Evolutionary conservation across 805 yeast genomes (phyloP), one percentile per base, ranked within the genome.

Genomic region (Sugiyamaella boreocaroliniensis): DNA sequence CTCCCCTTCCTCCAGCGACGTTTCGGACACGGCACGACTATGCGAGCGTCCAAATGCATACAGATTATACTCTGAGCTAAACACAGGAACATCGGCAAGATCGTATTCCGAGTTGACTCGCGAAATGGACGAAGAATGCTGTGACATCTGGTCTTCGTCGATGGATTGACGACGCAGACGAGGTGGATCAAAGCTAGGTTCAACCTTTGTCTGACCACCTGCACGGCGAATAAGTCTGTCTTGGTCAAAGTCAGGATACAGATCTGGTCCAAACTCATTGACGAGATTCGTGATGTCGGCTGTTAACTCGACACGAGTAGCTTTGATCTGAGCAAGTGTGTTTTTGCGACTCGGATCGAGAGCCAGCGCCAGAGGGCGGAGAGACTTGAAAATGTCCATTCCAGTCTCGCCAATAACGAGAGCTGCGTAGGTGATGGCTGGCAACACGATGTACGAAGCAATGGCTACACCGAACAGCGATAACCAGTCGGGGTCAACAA

Each of bases 341-440:
- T 72, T 70, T 29, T 60, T 64, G 51, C 66, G 64, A 41, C 53
- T 49, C 1, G 74, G 75, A 29, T 66, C 63, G 44, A 74, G 59
- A 4, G 74, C 70, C 64, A 81, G 73, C 14, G 81, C 85, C 43
- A 92, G 71, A 0, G 98, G 97, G 58, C 89, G 78, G 52, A 92
- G 71, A 2, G 95, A 83, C 65, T 89, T 89, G 66, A 85, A 78
- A 47, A 86, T 76, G 65, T 92, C 98, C 82, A 88, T 77, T 37
- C 99, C 99, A 55, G 83, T 85, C 64, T 93, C 99, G 50, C 99
- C 98, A 53, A 89, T 81, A 26, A 88, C 76, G 59, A 93, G 76
- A 0, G 99, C 96, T n/a, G 95, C 82, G 63, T 87, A 92, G 0
- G 97, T 87, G 14, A 92, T 81, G 29, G 77, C 43, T 11, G 71